Conservation (phyloP, 495 filamentous ascomycete species). For the Podospora conica region DNA sequence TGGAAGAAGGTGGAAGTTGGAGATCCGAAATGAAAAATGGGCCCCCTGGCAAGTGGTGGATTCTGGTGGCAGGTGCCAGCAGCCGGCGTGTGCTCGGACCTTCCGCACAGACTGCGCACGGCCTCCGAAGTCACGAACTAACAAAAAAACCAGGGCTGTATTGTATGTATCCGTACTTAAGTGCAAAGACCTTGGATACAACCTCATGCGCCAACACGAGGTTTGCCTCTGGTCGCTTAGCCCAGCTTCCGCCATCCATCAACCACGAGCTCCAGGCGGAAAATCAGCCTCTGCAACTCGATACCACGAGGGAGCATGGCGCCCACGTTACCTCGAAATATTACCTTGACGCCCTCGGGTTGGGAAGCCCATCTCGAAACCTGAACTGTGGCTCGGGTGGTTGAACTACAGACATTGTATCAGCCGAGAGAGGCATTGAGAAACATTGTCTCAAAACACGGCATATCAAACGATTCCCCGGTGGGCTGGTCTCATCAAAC, state of each 20-base stretch:
- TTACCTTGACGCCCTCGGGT: neutral
- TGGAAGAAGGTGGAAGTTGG: too few relatives aligned
- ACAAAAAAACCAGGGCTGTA: too few relatives aligned
- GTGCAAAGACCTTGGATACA: neutral
- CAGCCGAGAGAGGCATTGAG: neutral
- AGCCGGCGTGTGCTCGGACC: too few relatives aligned
- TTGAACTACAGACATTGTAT: neutral
- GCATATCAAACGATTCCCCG: neutral
- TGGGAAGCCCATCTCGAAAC: neutral
- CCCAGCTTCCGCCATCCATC: neutral
- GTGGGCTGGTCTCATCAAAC: neutral
- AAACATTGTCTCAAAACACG: neutral
- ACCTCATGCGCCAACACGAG: neutral
- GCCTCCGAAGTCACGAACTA: too few relatives aligned
- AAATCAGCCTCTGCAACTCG: neutral
- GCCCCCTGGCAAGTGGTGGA: too few relatives aligned
- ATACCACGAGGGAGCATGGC: neutral
- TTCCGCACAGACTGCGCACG: too few relatives aligned
- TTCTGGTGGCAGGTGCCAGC: too few relatives aligned
- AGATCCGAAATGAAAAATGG: too few relatives aligned
- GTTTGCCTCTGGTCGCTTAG: neutral
- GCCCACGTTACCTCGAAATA: neutral
- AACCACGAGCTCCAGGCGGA: neutral
- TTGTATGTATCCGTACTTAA: too few relatives aligned
- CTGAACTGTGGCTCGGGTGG: neutral